A percentile compares a stretch with the other conserved stretches of the same genome.
These are phyloP conservation scores for Lactifluus volemus DNA, from an alignment of 768 basidiomycete genomes.

Conservation along the genomic window DNA sequence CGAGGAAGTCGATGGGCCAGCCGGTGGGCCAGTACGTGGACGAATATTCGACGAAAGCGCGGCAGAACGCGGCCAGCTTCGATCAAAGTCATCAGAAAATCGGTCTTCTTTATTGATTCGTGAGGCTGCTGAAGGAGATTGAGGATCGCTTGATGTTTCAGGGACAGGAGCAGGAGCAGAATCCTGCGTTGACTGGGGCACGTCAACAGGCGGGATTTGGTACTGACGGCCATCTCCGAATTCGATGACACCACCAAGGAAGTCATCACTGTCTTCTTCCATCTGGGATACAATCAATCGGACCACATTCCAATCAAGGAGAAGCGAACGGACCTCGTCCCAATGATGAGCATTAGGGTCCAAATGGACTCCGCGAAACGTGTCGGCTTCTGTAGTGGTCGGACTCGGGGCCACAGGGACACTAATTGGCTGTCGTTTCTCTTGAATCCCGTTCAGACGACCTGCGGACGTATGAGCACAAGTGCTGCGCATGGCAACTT, in stretches of 20 bases:
- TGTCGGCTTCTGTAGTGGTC: conserved; percentile 77
- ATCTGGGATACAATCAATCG: conserved; percentile 39
- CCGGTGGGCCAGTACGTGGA: conserved; percentile 13
- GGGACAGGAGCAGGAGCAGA: background rate
- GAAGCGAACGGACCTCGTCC: conserved; percentile 72
- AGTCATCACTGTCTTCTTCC: conserved; percentile 90
- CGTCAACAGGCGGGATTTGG: conserved; percentile 53
- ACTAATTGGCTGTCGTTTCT: conserved; percentile 41
- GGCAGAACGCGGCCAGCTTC: conserved; percentile 85
- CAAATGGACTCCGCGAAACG: conserved; percentile 89
- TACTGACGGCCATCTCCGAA: conserved; percentile 94
- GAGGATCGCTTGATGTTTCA: conserved; percentile 1
- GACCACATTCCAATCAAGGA: background rate
- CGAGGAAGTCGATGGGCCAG: conserved; percentile 30
- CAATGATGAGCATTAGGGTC: conserved; percentile 94
- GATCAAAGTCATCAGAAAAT: conserved; percentile 90
- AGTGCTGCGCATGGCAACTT: background rate
- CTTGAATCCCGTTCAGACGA: conserved; percentile 21
- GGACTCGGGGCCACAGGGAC: conserved; percentile 47
- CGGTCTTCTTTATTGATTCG: conserved; percentile 78
- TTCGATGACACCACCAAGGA: conserved; percentile 82
- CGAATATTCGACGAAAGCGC: conserved; percentile 38
- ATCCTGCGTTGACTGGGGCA: conserved; percentile 20
- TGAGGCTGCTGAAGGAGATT: conserved; percentile 22
- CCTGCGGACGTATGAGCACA: conserved; percentile 12